These are phyloP conservation scores for Aphanomyces invadans DNA, from an alignment of 352 stramenopile genomes.

Conservation along the genomic window DNA sequence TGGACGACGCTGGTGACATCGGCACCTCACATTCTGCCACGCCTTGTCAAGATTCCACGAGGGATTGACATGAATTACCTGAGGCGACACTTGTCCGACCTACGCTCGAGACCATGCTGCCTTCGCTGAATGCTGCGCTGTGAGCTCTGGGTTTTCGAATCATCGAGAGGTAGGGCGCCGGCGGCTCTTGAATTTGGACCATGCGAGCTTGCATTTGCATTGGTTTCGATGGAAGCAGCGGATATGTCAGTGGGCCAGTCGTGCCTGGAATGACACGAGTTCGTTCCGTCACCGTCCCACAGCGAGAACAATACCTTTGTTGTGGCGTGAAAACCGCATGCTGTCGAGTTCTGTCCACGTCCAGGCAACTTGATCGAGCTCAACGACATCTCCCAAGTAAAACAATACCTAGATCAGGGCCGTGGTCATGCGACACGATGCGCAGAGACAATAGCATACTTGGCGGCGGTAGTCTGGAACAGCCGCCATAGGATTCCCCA, in stretches of 20 bases:
- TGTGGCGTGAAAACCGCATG: constrained; percentile 56
- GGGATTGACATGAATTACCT: constrained; percentile 29
- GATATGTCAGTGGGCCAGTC: neutral
- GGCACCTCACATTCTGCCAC: neutral
- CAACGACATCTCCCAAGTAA: constrained; percentile 54
- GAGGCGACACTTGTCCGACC: neutral
- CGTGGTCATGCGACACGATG: neutral
- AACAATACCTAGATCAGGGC: constrained; percentile 38
- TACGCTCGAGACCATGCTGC: constrained; percentile 22
- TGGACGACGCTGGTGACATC: neutral
- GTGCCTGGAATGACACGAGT: neutral
- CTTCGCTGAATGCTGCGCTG: constrained; percentile 6
- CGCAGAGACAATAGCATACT: constrained; percentile 12
- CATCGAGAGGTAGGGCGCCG: constrained; percentile 22
- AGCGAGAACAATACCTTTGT: constrained; percentile 3
- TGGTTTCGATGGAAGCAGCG: neutral
- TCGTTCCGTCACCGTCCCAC: constrained; percentile 15
- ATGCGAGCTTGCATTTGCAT: constrained; percentile 2
- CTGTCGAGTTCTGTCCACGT: constrained; percentile 50
- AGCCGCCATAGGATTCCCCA: constrained; percentile 63
- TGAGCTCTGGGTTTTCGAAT: neutral
- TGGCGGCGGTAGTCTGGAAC: constrained; percentile 73
- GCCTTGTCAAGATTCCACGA: constrained; percentile 26
- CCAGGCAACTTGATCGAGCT: constrained; percentile 60
- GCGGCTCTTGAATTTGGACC: constrained; percentile 25